Percentiles rank a stretch among this genome's conserved stretches.
Conservation (phyloP, 2,329 filamentous ascomycete species). For the Fusarium gaditjirri region DNA sequence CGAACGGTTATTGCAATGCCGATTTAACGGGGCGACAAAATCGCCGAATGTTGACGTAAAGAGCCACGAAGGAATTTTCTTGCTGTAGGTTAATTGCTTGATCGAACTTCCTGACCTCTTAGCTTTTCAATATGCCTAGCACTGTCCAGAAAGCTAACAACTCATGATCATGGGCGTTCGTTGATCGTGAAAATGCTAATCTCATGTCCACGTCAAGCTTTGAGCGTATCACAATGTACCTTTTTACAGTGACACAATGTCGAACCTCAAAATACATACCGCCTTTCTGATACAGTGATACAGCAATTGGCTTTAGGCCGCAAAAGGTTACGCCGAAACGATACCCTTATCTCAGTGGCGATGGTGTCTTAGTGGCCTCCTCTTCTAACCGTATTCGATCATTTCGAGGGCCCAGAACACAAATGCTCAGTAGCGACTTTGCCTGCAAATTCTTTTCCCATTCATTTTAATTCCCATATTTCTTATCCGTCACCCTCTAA, state of each 20-base stretch:
- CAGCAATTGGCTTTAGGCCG: conserved; percentile 23
- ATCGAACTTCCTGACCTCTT: no score
- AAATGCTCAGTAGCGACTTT: conserved; percentile 8
- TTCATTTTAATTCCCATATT: not conserved
- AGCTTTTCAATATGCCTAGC: no score
- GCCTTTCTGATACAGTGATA: conserved; percentile 15
- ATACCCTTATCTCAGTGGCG: conserved; percentile 25
- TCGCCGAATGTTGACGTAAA: not conserved
- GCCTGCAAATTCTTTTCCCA: conserved; percentile 12
- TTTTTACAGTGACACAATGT: not conserved
- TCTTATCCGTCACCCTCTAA: not conserved
- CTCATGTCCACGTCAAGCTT: no score
- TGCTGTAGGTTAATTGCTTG: not conserved
- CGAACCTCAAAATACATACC: not conserved
- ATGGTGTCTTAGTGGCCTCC: conserved; percentile 34
- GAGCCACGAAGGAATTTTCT: not conserved
- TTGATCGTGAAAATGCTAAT: not conserved
- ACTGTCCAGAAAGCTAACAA: not conserved
- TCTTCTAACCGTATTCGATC: conserved; percentile 35
- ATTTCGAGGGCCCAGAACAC: conserved; percentile 26
- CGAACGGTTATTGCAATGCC: conserved; percentile 14
- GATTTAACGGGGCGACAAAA: conserved; percentile 8
- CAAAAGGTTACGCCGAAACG: conserved; percentile 36
- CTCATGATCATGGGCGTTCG: no score
- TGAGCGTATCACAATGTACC: not conserved